Conservation (phyloP, 1,284 basidiomycete species). For the Cryptococcus maquisensis region DNA sequence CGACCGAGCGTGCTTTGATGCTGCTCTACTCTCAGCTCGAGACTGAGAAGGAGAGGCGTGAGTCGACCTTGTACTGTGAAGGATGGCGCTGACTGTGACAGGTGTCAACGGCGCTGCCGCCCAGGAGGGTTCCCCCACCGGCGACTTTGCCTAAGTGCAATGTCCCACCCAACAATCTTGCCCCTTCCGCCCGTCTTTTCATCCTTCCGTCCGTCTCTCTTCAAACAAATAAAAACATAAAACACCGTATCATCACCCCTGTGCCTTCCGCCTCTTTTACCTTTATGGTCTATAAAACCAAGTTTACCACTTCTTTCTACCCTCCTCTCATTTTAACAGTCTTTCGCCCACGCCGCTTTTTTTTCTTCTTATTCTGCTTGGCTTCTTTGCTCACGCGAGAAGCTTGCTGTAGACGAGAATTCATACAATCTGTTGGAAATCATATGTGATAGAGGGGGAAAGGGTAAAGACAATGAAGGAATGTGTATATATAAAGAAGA, state of each 20-base stretch:
- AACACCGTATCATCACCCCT: constrained; percentile 2
- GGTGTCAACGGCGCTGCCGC: constrained; percentile 30
- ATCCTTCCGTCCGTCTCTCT: constrained; percentile 15
- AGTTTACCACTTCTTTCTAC: not conserved
- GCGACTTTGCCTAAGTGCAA: constrained; percentile 13
- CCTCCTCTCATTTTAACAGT: not conserved
- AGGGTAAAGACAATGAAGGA: no score
- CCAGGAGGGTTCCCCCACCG: constrained; percentile 8
- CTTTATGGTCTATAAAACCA: no score
- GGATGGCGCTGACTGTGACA: constrained; percentile 5
- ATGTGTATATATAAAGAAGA: no score
- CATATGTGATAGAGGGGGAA: no score
- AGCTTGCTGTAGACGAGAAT: no score
- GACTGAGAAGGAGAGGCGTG: constrained; percentile 88
- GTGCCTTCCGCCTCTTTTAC: constrained; percentile 4
- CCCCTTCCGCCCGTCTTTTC: constrained; percentile 2
- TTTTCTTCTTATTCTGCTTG: not conserved
- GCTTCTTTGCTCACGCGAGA: no score
- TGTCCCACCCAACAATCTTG: not conserved
- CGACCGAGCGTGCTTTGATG: constrained; percentile 94
- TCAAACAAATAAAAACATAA: not conserved
- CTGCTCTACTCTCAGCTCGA: constrained; percentile 95
- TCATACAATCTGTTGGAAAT: no score
- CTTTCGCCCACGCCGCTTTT: not conserved
- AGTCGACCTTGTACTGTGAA: constrained; percentile 6